Evolutionary conservation across 2,329 filamentous ascomycete genomes (phyloP).

Genomic region (Aureobasidium leucospermi): DNA sequence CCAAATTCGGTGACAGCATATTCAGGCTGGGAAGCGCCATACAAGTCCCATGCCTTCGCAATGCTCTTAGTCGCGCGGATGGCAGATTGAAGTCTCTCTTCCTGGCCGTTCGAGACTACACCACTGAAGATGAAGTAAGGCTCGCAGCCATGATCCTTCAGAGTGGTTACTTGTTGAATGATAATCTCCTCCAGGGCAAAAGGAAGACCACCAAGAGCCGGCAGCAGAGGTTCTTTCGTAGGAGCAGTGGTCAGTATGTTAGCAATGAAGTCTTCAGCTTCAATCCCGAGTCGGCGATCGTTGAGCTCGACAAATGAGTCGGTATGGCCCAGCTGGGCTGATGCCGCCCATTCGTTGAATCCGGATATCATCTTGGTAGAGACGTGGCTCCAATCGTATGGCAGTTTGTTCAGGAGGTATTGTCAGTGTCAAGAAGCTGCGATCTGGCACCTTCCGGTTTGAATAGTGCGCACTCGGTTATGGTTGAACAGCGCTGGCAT

Average conservation of each 20-base stretch:
- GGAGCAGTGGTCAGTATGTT: slow-evolving; percentile 63
- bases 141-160: slow-evolving; percentile 59
- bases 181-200: slow-evolving; percentile 69
- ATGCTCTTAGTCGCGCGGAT: slow-evolving; percentile 22
- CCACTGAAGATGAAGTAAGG: slow-evolving; percentile 91
- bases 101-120: slow-evolving; percentile 56
- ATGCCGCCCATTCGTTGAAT: slow-evolving; percentile 51
- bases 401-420: not conserved
- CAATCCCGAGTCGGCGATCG: slow-evolving; percentile 70
- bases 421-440: not conserved
- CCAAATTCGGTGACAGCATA: slow-evolving; percentile 83
- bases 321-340: slow-evolving; percentile 41
- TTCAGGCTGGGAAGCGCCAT: slow-evolving; percentile 71
- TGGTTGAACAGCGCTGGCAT: not conserved
- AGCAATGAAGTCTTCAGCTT: slow-evolving; percentile 83
- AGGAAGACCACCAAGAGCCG: slow-evolving; percentile 82
- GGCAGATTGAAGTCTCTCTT: slow-evolving; percentile 12
- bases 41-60: slow-evolving; percentile 73
- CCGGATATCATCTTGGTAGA: slow-evolving; percentile 33
- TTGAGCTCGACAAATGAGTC: slow-evolving; percentile 64
- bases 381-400: not conserved
- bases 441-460: not conserved
- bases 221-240: slow-evolving; percentile 77
- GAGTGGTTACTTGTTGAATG: slow-evolving; percentile 65
- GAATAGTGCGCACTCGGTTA: not conserved